A percentile compares a stretch with the other conserved stretches of the same genome.
Evolutionary conservation across 805 yeast species (phyloP).

Genomic region (Schwanniomyces sp.): DNA sequence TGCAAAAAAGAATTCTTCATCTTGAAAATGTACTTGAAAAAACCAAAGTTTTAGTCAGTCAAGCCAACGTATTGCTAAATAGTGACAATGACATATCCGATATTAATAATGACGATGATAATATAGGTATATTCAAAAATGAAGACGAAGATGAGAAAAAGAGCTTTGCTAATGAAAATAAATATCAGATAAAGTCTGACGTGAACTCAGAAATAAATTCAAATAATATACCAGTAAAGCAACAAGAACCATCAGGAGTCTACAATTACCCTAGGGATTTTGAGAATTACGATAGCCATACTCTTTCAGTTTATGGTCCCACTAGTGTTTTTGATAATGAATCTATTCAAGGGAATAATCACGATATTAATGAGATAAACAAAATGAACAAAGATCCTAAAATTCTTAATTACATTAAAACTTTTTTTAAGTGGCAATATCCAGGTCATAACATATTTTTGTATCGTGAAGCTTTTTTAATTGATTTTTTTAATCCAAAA

Average conservation of each 20-base stretch:
- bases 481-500: background rate
- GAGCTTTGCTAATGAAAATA: conserved; percentile 1
- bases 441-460: background rate
- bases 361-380: background rate
- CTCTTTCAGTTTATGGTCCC: background rate
- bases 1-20: background rate
- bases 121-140: background rate
- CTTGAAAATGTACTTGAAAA: background rate
- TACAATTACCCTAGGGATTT: background rate
- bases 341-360: background rate
- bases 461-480: background rate
- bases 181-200: background rate
- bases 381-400: background rate
- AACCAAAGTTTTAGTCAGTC: background rate
- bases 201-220: background rate
- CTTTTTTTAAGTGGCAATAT: background rate
- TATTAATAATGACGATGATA: background rate
- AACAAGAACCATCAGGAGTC: background rate
- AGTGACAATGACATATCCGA: background rate
- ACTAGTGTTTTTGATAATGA: background rate
- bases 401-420: background rate
- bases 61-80: background rate
- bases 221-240: background rate
- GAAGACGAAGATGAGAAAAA: conserved; percentile 22
- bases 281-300: background rate